Evolutionary conservation across 495 filamentous ascomycete species (phyloP), one percentile per base, ranked within the genome.

Genomic region (Xanthoparmelia taractica): DNA sequence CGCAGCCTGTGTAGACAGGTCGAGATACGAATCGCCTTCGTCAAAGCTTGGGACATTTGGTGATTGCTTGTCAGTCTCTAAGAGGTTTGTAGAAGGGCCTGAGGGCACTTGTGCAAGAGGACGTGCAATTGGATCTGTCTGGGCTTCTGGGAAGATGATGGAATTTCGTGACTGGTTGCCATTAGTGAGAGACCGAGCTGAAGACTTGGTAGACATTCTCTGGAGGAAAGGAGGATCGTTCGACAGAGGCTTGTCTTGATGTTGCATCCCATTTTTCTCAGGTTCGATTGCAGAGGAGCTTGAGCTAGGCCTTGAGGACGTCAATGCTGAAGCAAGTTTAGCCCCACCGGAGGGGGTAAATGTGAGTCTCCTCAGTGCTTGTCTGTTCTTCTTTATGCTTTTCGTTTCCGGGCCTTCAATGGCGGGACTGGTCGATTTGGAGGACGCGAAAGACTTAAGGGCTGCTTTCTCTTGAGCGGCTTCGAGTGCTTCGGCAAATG

Each of bases 1-100:
- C 17, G 80, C 80, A 41, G 77, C 78, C 48, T 81, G 80, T 1
- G 80, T 82, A 1, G 79, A 80, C 27, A 80, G 69, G 31, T 78
- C 73, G 4, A 70, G 65, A 36, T 79, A 79, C 4, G 66, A 70
- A 50, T 70, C 68, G 45, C 48, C 68, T 56, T 70, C 68, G 18
- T 69, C 63, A 27, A 41, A 59, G 33, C 56, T 68, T 5, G 57
- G 48, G 34, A 63, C 54, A 12, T 57, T 50, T 8, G 41, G 15
- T 31, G 61, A 65, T 33, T 60, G 58, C n/a, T 61, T 60, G 47
- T 71, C 64, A 20, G 64, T 68, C 57, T 73, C 68, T 25, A 68
- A 50, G n/a, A 63, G 50, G 23, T 66, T 63, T 58, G 68, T 69
- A 38, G 70, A 69, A 3, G 61, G 45, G 13, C 23, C 61, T 34